Evolutionary conservation across 148 eudicot species (phyloP).

Genomic region (Bassia scoparia): DNA sequence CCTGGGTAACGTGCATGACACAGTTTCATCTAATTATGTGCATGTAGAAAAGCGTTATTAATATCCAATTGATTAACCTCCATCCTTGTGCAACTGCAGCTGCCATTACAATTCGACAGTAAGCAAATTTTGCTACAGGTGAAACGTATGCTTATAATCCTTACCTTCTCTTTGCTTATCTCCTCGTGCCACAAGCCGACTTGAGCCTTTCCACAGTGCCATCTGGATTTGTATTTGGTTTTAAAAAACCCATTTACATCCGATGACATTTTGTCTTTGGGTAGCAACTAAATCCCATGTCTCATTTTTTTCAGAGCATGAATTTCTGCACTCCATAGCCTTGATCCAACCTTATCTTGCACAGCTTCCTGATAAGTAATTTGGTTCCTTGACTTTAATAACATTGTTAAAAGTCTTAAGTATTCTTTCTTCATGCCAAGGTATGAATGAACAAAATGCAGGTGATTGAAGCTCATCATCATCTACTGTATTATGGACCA

Average conservation of each 20-base stretch:
- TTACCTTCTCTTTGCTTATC: not conserved
- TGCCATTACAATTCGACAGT: not conserved
- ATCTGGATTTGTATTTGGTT: not conserved
- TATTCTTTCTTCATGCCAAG: not conserved
- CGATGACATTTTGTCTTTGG: not conserved
- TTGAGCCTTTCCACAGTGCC: not conserved
- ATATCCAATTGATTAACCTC: too few relatives aligned
- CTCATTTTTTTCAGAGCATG: not conserved
- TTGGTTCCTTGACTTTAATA: not conserved
- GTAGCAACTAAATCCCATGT: not conserved
- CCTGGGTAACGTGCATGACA: too few relatives aligned
- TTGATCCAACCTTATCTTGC: not conserved
- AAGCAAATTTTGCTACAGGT: not conserved
- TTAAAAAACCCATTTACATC: not conserved
- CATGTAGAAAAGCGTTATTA: too few relatives aligned
- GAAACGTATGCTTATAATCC: not conserved
- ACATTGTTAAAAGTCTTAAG: not conserved
- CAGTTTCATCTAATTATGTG: too few relatives aligned
- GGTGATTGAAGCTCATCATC: not conserved
- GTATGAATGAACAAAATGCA: not conserved
- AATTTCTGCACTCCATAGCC: not conserved
- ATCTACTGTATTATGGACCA: too few relatives aligned
- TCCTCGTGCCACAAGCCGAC: not conserved
- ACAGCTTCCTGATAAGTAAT: not conserved
- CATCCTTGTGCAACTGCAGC: not conserved